Evolutionary conservation across 768 basidiomycete genomes (phyloP), one percentile per base, ranked within the genome.

Genomic region (Chlorophyllum brunneum): DNA sequence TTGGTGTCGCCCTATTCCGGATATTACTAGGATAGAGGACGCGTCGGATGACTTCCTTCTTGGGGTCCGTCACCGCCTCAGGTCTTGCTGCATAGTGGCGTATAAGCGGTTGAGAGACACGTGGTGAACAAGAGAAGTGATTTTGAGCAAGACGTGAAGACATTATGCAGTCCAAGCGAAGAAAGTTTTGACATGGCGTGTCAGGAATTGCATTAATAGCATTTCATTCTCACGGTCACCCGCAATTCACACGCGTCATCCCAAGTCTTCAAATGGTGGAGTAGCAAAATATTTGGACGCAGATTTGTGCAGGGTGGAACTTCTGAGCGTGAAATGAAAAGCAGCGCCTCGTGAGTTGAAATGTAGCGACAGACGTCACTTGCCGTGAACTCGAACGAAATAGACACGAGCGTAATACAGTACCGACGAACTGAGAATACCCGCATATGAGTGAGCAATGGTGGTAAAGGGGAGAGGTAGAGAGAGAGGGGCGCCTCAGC

Each of bases 21-120:
- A 88, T 65, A 63, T 87, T 89, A 37, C 78, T 72, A 1, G 92
- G 92, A 67, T 93, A 95, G 54, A 95, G 81, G 41, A 79, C 76
- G 61, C 83, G 83, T 55, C 89, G 87, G 49, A 95, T 83, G 56
- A 80, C 77, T 48, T 92, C 85, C 60, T 80, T 78, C 61, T 79
- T 79, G 30, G 83, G 81, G 62, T 88, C 88, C 27, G 64, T 66
- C 4, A 66, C 56, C 1, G 70, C 65, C 56, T 80, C 81, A 24
- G 65, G 63, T 27, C 65, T 63, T 22, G 59, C 69, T 18, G 77
- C 77, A 60, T 80, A 80, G 31, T 59, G 58, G n/a, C 72, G 52
- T 16, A 41, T 45, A 2, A 41, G 33, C 9, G 39, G 39, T 16
- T 22, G 37, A 4, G 44, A 31, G 26, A 30, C 24, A 8, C 37